Conservation (phyloP, 2,329 filamentous ascomycete genomes). For the Ramichloridium luteum region DNA sequence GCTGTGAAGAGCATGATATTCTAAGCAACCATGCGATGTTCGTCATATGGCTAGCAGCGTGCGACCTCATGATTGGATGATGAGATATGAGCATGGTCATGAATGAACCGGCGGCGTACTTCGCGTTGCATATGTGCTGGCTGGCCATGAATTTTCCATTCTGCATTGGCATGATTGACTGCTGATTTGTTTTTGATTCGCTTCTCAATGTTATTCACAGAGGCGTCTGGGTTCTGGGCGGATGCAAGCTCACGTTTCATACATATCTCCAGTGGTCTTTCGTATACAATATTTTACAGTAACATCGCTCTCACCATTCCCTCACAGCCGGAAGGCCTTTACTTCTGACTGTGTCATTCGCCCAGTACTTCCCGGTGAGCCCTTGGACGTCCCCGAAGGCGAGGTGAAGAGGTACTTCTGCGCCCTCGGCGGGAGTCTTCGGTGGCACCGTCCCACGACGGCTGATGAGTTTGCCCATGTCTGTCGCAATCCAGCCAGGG, state of each 20-base stretch:
- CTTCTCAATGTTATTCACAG: too few relatives aligned
- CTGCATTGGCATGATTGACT: neutral
- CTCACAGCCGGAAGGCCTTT: slow-evolving; percentile 21
- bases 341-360: slow-evolving; percentile 23
- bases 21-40: too few relatives aligned
- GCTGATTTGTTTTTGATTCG: neutral
- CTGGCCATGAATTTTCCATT: neutral
- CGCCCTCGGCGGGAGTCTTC: slow-evolving; percentile 26
- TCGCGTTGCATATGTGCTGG: neutral
- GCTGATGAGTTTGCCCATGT: slow-evolving; percentile 25
- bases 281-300: too few relatives aligned
- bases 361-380: slow-evolving; percentile 27
- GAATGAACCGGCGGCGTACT: too few relatives aligned
- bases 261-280: too few relatives aligned
- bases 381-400: slow-evolving; percentile 25
- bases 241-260: slow-evolving; percentile 1
- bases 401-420: slow-evolving; percentile 24
- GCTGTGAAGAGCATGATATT: slow-evolving; percentile 30
- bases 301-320: slow-evolving; percentile 19
- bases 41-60: too few relatives aligned
- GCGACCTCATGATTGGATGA: too few relatives aligned
- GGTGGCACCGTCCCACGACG: slow-evolving; percentile 16
- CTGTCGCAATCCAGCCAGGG: slow-evolving; percentile 28
- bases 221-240: too few relatives aligned
- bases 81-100: neutral